Conservation (phyloP, 2,329 filamentous ascomycete species). For the Helminthosporium solani region DNA sequence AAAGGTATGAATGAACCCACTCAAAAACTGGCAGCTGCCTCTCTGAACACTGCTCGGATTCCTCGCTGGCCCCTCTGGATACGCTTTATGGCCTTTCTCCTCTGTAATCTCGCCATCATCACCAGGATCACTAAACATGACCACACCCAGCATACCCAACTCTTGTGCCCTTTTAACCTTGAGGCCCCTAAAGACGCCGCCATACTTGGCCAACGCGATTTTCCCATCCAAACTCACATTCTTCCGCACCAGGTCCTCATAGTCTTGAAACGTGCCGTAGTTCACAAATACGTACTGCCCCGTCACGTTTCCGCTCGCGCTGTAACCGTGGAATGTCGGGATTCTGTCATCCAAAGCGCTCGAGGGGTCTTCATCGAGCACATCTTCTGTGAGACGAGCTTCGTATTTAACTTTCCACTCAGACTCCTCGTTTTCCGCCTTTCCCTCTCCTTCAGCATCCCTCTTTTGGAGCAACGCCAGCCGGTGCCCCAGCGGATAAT, state of each 20-base stretch:
- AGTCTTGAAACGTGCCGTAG: constrained; percentile 85
- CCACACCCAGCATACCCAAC: constrained; percentile 79
- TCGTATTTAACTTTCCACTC: constrained; percentile 69
- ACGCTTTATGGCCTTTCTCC: constrained; percentile 73
- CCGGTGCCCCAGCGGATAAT: constrained; percentile 52
- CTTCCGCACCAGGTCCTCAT: constrained; percentile 73
- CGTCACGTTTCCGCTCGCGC: constrained; percentile 87
- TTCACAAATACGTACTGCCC: constrained; percentile 86
- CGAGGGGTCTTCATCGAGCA: constrained; percentile 79
- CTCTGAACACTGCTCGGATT: constrained; percentile 88
- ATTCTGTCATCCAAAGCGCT: constrained; percentile 70
- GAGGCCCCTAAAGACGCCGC: constrained; percentile 80
- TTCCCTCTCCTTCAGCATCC: constrained; percentile 42
- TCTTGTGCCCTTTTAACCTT: constrained; percentile 93
- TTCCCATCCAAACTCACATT: constrained; percentile 78
- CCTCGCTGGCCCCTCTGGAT: constrained; percentile 83
- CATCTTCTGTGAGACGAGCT: constrained; percentile 79
- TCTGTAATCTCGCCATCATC: constrained; percentile 83
- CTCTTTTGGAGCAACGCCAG: constrained; percentile 55
- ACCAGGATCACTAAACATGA: constrained; percentile 86
- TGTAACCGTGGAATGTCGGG: constrained; percentile 94
- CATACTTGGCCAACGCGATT: constrained; percentile 85
- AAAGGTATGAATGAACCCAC: constrained; percentile 26
- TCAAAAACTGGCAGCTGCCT: constrained; percentile 70
- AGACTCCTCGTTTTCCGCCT: constrained; percentile 36